phyloP scores from a whole-genome alignment of 208 protist species.

The Trypanosomatidae sp. region DNA sequence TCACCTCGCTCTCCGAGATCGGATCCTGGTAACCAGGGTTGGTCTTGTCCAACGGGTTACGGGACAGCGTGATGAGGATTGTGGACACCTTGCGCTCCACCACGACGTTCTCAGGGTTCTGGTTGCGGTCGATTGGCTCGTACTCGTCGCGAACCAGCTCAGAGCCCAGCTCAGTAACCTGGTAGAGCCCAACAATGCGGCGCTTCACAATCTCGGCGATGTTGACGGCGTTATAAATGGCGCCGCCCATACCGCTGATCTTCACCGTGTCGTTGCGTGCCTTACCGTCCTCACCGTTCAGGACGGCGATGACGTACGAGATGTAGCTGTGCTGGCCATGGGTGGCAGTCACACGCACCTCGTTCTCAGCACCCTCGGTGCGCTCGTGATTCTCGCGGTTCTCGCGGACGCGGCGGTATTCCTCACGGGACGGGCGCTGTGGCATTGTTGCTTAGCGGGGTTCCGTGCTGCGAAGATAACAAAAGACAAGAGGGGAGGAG shows the following conservation, averaged over 20 bases:
- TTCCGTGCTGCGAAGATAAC: background rate
- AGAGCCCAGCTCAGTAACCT: slow-evolving; percentile 87
- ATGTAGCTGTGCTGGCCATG: slow-evolving; percentile 89
- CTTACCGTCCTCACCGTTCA: slow-evolving; percentile 85
- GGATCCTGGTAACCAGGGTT: slow-evolving; percentile 92
- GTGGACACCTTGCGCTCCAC: slow-evolving; percentile 87
- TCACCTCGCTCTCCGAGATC: slow-evolving; percentile 87
- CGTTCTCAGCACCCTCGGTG: slow-evolving; percentile 74
- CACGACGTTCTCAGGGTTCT: slow-evolving; percentile 68
- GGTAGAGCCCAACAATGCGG: slow-evolving; percentile 89
- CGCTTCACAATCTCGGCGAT: slow-evolving; percentile 94
- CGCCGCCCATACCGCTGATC: slow-evolving; percentile 89
- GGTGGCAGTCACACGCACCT: slow-evolving; percentile 82
- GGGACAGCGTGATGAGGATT: slow-evolving; percentile 90
- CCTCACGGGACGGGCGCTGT: slow-evolving; percentile 56
- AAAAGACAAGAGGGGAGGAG: background rate
- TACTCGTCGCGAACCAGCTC: slow-evolving; percentile 89
- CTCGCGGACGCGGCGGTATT: slow-evolving; percentile 73
- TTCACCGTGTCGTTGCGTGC: slow-evolving; percentile 84
- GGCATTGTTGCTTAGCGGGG: slow-evolving; percentile 28
- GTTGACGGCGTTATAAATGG: slow-evolving; percentile 92
- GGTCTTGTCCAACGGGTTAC: slow-evolving; percentile 75
- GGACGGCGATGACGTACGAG: slow-evolving; percentile 83
- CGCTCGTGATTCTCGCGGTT: slow-evolving; percentile 55
- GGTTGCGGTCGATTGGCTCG: slow-evolving; percentile 74